Conservation (phyloP, 2,329 filamentous ascomycete species). For the Lachnellula occidentalis region DNA sequence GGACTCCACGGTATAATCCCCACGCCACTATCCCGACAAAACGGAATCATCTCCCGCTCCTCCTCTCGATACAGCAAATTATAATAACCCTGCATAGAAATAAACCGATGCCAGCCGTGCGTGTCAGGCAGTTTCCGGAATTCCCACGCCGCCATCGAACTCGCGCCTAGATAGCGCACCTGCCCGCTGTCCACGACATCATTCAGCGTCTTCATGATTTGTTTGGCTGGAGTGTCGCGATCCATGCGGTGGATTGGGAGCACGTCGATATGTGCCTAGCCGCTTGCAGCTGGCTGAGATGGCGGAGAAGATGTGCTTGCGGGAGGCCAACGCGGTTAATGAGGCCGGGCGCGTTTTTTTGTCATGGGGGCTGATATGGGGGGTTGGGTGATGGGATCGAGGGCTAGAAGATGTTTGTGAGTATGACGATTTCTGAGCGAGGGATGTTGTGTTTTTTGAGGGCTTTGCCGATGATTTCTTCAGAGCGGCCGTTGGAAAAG, state of each 20-base stretch:
- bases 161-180: slow-evolving; percentile 45
- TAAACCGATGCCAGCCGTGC: slow-evolving; percentile 54
- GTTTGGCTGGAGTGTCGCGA: slow-evolving; percentile 42
- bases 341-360: slow-evolving; percentile 34
- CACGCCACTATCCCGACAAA: slow-evolving; percentile 26
- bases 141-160: slow-evolving; percentile 29
- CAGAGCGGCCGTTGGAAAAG: slow-evolving; percentile 49
- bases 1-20: slow-evolving; percentile 36
- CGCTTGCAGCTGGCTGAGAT: slow-evolving; percentile 52
- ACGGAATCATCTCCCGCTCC: slow-evolving; percentile 33
- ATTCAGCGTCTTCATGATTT: slow-evolving; percentile 56
- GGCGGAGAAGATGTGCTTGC: slow-evolving; percentile 60
- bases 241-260: slow-evolving; percentile 57
- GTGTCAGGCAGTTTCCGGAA: slow-evolving; percentile 32
- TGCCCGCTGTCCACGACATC: slow-evolving; percentile 53
- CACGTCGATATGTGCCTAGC: slow-evolving; percentile 43
- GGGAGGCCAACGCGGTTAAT: slow-evolving; percentile 47
- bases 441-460: slow-evolving; percentile 60
- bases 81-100: slow-evolving; percentile 55
- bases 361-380: slow-evolving; percentile 11
- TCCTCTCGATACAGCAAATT: slow-evolving; percentile 58
- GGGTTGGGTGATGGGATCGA: slow-evolving; percentile 5
- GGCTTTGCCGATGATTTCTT: slow-evolving; percentile 42
- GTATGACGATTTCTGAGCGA: slow-evolving; percentile 56
- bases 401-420: slow-evolving; percentile 52